Evolutionary conservation across 257 asterid genomes (phyloP).

Genomic region (Paraleonurus japonicus): DNA sequence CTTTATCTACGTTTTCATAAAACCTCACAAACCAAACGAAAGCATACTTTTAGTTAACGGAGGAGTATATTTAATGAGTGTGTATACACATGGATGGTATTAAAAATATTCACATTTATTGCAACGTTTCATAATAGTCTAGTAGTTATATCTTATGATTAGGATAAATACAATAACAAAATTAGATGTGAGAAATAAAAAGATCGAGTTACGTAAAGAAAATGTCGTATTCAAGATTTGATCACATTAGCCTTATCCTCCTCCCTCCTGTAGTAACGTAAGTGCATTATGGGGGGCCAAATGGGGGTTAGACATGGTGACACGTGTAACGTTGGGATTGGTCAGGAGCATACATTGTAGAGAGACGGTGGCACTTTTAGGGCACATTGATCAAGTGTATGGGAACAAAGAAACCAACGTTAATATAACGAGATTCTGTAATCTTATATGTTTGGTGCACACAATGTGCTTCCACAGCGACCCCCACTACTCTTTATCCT

Average conservation of each 20-base stretch:
- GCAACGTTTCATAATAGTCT: background rate
- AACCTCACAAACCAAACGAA: too few species aligned
- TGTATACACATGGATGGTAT: background rate
- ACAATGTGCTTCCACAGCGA: constrained; percentile 44
- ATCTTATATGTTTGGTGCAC: constrained; percentile 24
- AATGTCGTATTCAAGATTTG: background rate
- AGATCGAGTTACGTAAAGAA: background rate
- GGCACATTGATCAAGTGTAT: constrained; percentile 39
- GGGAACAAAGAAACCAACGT: constrained; percentile 55
- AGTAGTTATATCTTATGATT: background rate
- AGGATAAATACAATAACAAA: background rate
- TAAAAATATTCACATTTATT: too few species aligned
- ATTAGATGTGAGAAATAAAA: background rate
- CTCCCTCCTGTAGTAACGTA: constrained; percentile 3
- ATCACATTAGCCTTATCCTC: constrained; percentile 23
- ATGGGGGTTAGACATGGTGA: constrained; percentile 21
- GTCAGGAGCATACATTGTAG: background rate
- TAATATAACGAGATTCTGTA: constrained; percentile 15
- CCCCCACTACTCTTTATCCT: constrained; percentile 34
- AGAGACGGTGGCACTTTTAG: constrained; percentile 32
- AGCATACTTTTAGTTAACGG: too few species aligned
- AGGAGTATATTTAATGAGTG: background rate
- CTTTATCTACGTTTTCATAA: too few species aligned
- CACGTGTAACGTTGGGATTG: constrained; percentile 31
- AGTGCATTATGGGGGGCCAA: constrained; percentile 8